Base-by-base conservation (phyloP, 345 rosid genomes). In the Aquilaria malaccensis region DNA sequence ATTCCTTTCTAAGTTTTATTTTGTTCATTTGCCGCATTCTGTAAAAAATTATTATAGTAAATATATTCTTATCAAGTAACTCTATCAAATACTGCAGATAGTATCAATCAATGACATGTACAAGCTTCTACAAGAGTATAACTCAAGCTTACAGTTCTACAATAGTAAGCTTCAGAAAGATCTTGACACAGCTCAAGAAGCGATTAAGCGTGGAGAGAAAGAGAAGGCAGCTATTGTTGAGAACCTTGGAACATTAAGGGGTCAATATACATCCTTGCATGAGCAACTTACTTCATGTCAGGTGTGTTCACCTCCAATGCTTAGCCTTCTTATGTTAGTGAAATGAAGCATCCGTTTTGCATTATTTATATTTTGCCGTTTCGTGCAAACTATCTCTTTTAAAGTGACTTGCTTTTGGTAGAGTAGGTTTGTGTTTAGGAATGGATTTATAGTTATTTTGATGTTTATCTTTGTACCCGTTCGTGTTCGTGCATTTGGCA, bases 101-200 rank as follows among this genome's bases (percentile, higher is more conserved):
- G 69, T 78, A n/a, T 88, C 99, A 4, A 72, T 88, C 9, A 90
- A 81, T 78, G 99, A 94, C 69, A 94, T 94, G 97, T 94, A 94
- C 85, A 88, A 86, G 81, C 82, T 87, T 55, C 65, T 94, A 56
- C 99, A 87, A 70, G 99, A 94, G 72, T 94, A 90, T 72, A 94
- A 94, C 68, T 79, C 95, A 59, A 89, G 99, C 81, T 77, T 94
- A 77, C 99, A 94, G 77, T 82, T 81, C 52, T 94, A 94, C 65
- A 94, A 94, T 60, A 80, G 83, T 76, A 94, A 90, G 65, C 97
- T 94, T 55, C 99, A 94, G 80, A 78, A 81, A n/a, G 99, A 94
- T 69, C 86, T 94, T 65, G 93, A 85, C 57, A 65, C 83, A 67
- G 87, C 97, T 58, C 92, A 81, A 2, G 99, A 88, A 71, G 77